Conservation (phyloP, 2,329 filamentous ascomycete species). For the Fusarium pseudocircinatum region DNA sequence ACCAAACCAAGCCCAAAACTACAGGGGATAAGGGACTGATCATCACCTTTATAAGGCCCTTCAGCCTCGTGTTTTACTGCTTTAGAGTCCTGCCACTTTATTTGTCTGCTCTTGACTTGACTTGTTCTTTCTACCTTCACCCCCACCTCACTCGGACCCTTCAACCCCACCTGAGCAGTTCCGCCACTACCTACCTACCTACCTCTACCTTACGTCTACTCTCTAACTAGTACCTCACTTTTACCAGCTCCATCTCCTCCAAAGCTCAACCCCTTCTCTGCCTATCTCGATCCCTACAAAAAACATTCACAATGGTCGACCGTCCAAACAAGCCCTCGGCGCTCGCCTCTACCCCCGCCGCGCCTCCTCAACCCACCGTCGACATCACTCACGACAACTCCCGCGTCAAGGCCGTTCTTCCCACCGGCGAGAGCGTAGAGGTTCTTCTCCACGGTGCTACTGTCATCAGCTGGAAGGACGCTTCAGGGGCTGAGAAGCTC, state of each 20-base stretch:
- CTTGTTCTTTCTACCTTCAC: conserved; percentile 3
- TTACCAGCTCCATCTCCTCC: conserved; percentile 16
- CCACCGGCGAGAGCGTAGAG: conserved; percentile 86
- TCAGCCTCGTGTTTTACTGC: background rate
- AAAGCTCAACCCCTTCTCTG: background rate
- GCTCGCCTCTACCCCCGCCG: conserved; percentile 76
- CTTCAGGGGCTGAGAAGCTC: conserved; percentile 80
- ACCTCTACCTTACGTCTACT: background rate
- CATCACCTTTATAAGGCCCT: background rate
- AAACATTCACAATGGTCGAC: conserved; percentile 70
- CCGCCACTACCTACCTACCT: conserved; percentile 12
- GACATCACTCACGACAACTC: conserved; percentile 76
- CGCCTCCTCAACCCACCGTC: conserved; percentile 80
- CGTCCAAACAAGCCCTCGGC: conserved; percentile 85
- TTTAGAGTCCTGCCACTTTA: background rate
- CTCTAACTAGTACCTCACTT: background rate
- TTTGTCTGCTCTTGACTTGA: background rate
- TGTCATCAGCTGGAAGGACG: conserved; percentile 91
- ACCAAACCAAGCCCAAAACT: background rate
- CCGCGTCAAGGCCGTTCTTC: conserved; percentile 80
- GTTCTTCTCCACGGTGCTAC: conserved; percentile 93
- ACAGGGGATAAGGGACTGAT: background rate
- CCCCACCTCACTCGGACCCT: conserved; percentile 35
- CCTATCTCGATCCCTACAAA: background rate
- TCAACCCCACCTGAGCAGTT: conserved; percentile 33